Evolutionary conservation across 495 filamentous ascomycete species (phyloP), one percentile per base, ranked within the genome.

Genomic region (Astrothelium macrocarpum): DNA sequence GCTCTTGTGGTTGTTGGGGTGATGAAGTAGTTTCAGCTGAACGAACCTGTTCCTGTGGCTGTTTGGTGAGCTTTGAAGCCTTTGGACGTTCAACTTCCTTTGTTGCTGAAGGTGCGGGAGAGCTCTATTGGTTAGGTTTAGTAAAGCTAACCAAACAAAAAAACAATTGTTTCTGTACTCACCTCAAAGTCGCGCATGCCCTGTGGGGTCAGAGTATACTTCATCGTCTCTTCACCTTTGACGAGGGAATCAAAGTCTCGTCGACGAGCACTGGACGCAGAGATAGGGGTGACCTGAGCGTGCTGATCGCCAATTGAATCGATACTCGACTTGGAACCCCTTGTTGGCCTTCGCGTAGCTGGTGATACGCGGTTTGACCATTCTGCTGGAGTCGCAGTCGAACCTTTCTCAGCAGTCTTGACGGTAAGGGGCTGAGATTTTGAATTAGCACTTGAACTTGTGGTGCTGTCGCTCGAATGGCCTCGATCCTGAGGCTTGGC

Each of bases 141-240:
- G 25, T 56, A 56, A 28, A 20, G 43, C n/a, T 18, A 20, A 11
- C 3, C 43, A 14, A 18, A 49, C 12, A 11, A 56, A 29, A 16
- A 1, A 26, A 29, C 23, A 29, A 56, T 11, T 9, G 25, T 56
- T 20, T 5, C n/a, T 56, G 2, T n/a, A 75, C 85, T 78, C 78
- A 90, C 89, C 71, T 92, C 87, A 67, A 92, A 88, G 65, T 93
- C 87, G 59, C 93, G 86, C 81, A 97, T 89, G 64, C 80, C 90
- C 70, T 89, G 86, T 1, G 94, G 93, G 1, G 94, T 98, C 32
- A 97, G 80, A 1, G 94, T 97, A 72, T 87, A 97, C 73, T 93
- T 91, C 53, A 98, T 87, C 1, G 94, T 97, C 71, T 95, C 87
- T 62, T 91, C 85, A 73, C 91, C 91, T 42, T 88, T 86, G 64